A percentile compares a stretch with the other conserved stretches of the same genome.
phyloP scores from a whole-genome alignment of 441 rosid genomes.

The Bruguiera hainesii region DNA sequence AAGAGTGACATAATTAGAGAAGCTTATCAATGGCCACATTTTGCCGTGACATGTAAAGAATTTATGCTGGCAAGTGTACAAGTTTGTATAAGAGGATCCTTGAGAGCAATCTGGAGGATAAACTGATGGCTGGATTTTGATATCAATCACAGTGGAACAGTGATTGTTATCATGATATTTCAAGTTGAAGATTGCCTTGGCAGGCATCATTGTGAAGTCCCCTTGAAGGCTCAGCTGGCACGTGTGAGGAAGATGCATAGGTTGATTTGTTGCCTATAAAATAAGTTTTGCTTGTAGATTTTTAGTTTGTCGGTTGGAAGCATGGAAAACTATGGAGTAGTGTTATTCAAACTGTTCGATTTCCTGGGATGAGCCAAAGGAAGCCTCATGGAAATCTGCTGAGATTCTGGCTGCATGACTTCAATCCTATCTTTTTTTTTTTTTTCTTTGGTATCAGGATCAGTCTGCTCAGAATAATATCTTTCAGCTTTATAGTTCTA shows the following conservation, averaged over 20 bases:
- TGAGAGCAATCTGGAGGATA: background rate
- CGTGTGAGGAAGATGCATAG: background rate
- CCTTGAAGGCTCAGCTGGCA: background rate
- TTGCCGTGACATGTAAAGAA: conserved; percentile 2
- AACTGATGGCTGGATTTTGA: conserved; percentile 3
- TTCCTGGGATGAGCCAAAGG: conserved; percentile 17
- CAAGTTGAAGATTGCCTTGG: conserved; percentile 9
- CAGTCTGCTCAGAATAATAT: conserved; percentile 1
- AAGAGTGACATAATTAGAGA: conserved; percentile 12
- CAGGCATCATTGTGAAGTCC: conserved; percentile 3
- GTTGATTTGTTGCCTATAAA: background rate
- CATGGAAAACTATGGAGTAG: background rate
- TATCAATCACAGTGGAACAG: background rate
- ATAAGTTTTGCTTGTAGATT: conserved; percentile 11
- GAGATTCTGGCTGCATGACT: conserved; percentile 4
- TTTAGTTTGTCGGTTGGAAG: background rate
- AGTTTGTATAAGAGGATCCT: conserved; percentile 1
- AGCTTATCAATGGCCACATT: background rate
- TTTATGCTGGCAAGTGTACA: background rate
- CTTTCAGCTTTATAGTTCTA: background rate
- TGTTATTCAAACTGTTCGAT: conserved; percentile 3
- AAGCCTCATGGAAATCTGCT: conserved; percentile 6
- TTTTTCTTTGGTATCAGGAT: conserved; percentile 2
- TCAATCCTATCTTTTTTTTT: background rate
- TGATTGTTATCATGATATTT: background rate